Base-by-base conservation (phyloP, 1,284 basidiomycete genomes). In the Cryptococcus wingfieldii region DNA sequence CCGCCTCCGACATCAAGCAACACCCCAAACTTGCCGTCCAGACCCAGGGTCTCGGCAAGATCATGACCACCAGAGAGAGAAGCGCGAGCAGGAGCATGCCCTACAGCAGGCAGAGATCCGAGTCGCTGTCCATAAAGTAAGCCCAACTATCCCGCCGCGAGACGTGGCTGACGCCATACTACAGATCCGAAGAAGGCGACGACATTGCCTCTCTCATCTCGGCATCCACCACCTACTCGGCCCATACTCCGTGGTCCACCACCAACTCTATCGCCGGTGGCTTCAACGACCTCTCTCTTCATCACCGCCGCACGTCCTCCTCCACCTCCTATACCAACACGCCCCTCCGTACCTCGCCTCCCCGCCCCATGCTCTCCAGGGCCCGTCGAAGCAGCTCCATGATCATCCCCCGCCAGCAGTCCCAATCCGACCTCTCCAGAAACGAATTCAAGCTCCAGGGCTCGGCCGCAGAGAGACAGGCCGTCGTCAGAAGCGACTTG, bases 121-220 rank as follows among this genome's bases (percentile, higher is more conserved):
- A 65, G 38, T 68, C 67, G 12, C 25, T 70, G 6, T 70, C 66
- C 18, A 55, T 65, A 39, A 62, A 66, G 71, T 69, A 46, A 55
- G 63, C 56, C 13, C 14, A 31, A 28, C n/a, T 52, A 23, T 19
- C 28, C 14, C 23, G 25, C 19, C 4, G 28, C 19, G 10, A 1
- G 27, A 44, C 27, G 16, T n/a, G 41, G 52, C 58, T 62, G 50
- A 61, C 50, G 18, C n/a, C 13, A 28, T 16, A 31, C 14, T 34
- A 7, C 47, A 73, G 68, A 38, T 74, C 70, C 16, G 70, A 72
- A 41, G 60, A 51, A 8, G 68, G 63, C 42, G 69, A 73, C 34
- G 62, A 69, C 18, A 43, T 65, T 38, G 53, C 59, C 16, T 59
- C 66, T 18, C 57, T 67, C 42, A 52, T 63, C 54, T 66, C 64